These are phyloP conservation scores for Ehretia macrophylla DNA, from an alignment of 257 asterid genomes.

Conservation along the genomic window DNA sequence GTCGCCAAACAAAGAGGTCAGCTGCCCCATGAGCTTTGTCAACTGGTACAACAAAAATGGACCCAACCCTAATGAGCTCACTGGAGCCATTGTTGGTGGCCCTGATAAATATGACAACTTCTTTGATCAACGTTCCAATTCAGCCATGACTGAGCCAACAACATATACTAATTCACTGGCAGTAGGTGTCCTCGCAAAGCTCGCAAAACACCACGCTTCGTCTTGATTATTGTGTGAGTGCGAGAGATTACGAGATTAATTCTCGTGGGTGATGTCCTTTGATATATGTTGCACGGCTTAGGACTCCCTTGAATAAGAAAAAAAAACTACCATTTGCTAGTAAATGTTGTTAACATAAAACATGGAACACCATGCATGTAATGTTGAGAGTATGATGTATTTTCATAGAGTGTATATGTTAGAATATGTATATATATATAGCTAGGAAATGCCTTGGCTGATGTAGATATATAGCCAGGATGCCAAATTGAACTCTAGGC, in stretches of 20 bases:
- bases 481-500: too few relatives aligned
- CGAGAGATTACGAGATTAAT: neutral
- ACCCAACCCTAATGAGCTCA: conserved; percentile 65
- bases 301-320: neutral
- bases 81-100: conserved; percentile 87
- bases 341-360: neutral
- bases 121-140: conserved; percentile 43
- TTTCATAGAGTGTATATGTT: too few relatives aligned
- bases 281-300: too few relatives aligned
- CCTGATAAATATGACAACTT: conserved; percentile 63
- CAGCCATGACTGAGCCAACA: conserved; percentile 69
- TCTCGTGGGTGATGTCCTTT: too few relatives aligned
- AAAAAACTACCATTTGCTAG: neutral
- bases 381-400: too few relatives aligned
- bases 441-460: neutral
- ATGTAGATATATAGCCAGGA: neutral
- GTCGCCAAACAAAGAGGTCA: conserved; percentile 19
- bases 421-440: too few relatives aligned
- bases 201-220: conserved; percentile 39
- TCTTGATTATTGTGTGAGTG: conserved; percentile 26
- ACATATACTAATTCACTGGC: conserved; percentile 76
- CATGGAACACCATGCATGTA: too few relatives aligned
- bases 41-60: conserved; percentile 40
- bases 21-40: conserved; percentile 58
- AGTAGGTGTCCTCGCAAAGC: conserved; percentile 72